These are phyloP conservation scores for Gentiana dahurica DNA, from an alignment of 257 asterid genomes.

Conservation along the genomic window DNA sequence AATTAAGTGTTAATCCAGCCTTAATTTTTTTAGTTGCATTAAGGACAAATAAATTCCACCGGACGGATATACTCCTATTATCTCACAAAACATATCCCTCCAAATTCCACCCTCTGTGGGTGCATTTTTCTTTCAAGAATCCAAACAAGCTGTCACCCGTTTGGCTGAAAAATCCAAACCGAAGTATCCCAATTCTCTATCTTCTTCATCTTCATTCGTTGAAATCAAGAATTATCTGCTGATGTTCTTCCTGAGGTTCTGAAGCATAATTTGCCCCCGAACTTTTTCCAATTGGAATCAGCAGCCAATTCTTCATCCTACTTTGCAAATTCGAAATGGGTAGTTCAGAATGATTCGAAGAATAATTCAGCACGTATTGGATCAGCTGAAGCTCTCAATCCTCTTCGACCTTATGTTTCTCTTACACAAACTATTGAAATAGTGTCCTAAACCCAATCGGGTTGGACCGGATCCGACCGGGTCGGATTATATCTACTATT, in stretches of 20 bases:
- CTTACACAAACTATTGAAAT: conserved; percentile 33
- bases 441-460: too few relatives aligned
- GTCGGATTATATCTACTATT: too few relatives aligned
- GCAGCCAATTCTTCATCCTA: conserved; percentile 32
- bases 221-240: conserved; percentile 11
- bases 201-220: conserved; percentile 13
- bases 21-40: too few relatives aligned
- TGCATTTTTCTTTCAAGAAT: conserved; percentile 80
- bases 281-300: conserved; percentile 27
- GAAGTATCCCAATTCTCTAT: conserved; percentile 5
- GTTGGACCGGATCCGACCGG: too few relatives aligned
- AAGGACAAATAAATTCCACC: too few relatives aligned
- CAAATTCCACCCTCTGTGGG: conserved; percentile 17
- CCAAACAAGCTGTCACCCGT: conserved; percentile 66
- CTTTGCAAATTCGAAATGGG: conserved; percentile 61
- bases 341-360: conserved; percentile 32
- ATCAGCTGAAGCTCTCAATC: conserved; percentile 61
- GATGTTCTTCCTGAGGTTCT: conserved; percentile 86
- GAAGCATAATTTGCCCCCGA: conserved; percentile 68
- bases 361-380: conserved; percentile 12
- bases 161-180: conserved; percentile 24
- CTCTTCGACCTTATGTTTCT: conserved; percentile 74
- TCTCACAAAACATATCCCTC: too few relatives aligned
- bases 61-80: too few relatives aligned
- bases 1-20: too few relatives aligned